Evolutionary conservation across 2,329 filamentous ascomycete genomes (phyloP).

Genomic region (Xenoacremonium recifei): DNA sequence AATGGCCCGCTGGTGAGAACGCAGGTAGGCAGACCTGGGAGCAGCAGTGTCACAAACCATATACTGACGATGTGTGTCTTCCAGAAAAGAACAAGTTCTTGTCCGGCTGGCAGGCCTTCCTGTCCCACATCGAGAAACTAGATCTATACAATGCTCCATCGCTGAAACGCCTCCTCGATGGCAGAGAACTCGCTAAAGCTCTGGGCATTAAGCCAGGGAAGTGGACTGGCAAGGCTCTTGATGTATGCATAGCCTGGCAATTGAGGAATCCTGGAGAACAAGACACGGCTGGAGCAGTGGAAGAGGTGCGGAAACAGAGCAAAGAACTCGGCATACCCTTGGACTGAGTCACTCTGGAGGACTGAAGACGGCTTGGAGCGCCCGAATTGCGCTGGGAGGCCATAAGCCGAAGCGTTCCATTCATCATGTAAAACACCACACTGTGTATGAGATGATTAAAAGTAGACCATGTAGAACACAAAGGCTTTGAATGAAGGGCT

Average conservation of each 20-base stretch:
- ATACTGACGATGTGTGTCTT: conserved; percentile 16
- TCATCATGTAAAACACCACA: too few relatives aligned
- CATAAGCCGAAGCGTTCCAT: too few relatives aligned
- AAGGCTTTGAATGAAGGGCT: too few relatives aligned
- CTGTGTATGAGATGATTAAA: too few relatives aligned
- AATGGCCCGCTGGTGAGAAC: conserved; percentile 27
- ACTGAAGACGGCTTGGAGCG: too few relatives aligned
- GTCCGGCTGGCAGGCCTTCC: conserved; percentile 51
- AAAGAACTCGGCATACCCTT: conserved; percentile 48
- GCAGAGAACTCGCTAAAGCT: conserved; percentile 66
- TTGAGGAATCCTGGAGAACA: conserved; percentile 70
- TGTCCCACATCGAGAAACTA: conserved; percentile 53
- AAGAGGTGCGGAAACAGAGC: conserved; percentile 53
- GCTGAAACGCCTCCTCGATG: conserved; percentile 68
- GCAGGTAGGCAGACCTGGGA: conserved; percentile 45
- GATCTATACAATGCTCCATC: conserved; percentile 57
- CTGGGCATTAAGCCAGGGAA: conserved; percentile 70
- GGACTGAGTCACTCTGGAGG: too few relatives aligned
- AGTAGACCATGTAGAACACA: too few relatives aligned
- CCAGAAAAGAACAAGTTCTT: conserved; percentile 46
- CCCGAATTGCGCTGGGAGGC: too few relatives aligned
- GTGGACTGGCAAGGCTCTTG: conserved; percentile 82
- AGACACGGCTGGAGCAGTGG: conserved; percentile 58
- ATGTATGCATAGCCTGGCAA: conserved; percentile 85
- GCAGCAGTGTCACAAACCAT: too few relatives aligned